These are phyloP conservation scores for Fusarium circinatum DNA, from an alignment of 2,329 filamentous ascomycete species.

Conservation along the genomic window DNA sequence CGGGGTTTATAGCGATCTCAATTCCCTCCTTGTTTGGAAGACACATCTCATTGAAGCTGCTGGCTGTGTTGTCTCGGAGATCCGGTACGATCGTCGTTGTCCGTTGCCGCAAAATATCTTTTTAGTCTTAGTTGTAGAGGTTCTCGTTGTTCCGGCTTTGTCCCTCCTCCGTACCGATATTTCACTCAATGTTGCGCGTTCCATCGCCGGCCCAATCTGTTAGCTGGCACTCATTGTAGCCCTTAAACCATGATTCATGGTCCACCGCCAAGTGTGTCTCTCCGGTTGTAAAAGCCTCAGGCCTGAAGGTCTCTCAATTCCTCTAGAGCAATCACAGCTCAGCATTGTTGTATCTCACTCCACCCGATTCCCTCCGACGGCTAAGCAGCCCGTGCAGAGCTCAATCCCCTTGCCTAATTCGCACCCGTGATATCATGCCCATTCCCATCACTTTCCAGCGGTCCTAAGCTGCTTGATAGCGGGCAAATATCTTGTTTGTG, in stretches of 20 bases:
- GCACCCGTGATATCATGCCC: conserved; percentile 37
- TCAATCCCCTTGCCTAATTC: conserved; percentile 40
- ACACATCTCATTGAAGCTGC: not conserved
- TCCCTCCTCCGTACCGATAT: conserved; percentile 43
- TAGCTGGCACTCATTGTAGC: conserved; percentile 37
- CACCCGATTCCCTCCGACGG: conserved; percentile 51
- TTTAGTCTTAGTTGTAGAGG: conserved; percentile 35
- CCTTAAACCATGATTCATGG: conserved; percentile 49
- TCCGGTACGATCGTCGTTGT: conserved; percentile 45
- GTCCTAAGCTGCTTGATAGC: conserved; percentile 13
- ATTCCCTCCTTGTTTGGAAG: not conserved
- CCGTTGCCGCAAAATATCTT: conserved; percentile 33
- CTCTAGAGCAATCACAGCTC: conserved; percentile 44
- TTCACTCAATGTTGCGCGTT: conserved; percentile 44
- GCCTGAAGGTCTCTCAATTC: conserved; percentile 41
- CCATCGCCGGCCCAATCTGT: conserved; percentile 40
- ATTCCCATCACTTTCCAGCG: conserved; percentile 22
- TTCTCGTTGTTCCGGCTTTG: conserved; percentile 41
- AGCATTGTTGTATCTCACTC: conserved; percentile 43
- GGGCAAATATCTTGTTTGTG: conserved; percentile 1
- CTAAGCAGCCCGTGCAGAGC: conserved; percentile 45
- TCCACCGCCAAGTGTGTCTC: conserved; percentile 48
- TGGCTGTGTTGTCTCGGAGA: conserved; percentile 30
- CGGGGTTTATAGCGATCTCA: not conserved
- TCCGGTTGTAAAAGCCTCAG: conserved; percentile 49